Conservation (phyloP, 345 rosid species). For the Moricandia moricandioides region DNA sequence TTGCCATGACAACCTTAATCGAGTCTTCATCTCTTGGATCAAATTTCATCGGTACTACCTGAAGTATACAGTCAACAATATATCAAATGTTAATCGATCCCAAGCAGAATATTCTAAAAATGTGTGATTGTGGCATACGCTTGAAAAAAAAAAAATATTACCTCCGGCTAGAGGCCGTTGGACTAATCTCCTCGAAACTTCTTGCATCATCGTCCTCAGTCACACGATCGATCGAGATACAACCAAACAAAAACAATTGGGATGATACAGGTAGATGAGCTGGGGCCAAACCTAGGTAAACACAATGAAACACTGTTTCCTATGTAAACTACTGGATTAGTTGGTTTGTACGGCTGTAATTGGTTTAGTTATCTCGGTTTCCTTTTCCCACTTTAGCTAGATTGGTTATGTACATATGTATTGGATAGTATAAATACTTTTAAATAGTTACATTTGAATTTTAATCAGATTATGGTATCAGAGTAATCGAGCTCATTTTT, state of each 20-base stretch:
- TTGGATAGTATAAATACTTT: no score
- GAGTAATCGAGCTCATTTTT: no score
- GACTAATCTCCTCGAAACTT: conserved; percentile 59
- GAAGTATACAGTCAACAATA: conserved; percentile 29
- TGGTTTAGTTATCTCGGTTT: no score
- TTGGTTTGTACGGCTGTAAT: no score
- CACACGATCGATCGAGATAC: conserved; percentile 17
- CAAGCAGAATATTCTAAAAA: not conserved
- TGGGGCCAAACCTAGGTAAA: not conserved
- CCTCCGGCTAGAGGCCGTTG: conserved; percentile 50
- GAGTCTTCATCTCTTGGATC: conserved; percentile 90
- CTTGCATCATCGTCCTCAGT: conserved; percentile 60
- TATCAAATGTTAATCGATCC: conserved; percentile 2
- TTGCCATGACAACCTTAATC: conserved; percentile 96
- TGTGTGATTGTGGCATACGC: conserved; percentile 13
- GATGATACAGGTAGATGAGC: conserved; percentile 9
- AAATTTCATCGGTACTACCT: conserved; percentile 95
- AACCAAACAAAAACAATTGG: not conserved
- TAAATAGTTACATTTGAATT: no score
- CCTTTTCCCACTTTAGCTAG: no score
- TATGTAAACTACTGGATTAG: no score
- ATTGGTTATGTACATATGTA: no score
- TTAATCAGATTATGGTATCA: no score
- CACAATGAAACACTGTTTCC: no score
- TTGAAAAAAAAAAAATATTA: conserved; percentile 4